These are phyloP conservation scores for Phaeodactylum tricornutum DNA, from an alignment of 108 stramenopile species.

Conservation along the genomic window DNA sequence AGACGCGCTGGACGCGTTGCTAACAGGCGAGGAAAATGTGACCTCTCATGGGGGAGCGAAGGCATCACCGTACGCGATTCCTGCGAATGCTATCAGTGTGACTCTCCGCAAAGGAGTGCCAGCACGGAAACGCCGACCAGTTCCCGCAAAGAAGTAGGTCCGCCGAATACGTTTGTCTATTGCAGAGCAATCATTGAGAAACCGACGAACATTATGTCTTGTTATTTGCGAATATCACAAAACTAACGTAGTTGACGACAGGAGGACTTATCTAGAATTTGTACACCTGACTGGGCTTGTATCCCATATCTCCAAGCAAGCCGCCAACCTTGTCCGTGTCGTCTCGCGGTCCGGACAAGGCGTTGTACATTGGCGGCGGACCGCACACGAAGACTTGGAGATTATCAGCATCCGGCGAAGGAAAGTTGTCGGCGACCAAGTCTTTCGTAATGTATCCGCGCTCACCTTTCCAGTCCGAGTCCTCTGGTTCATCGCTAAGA, in stretches of 20 bases:
- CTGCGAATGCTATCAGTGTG: conserved; percentile 43
- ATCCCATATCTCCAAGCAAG: conserved; percentile 78
- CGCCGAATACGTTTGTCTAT: too few relatives aligned
- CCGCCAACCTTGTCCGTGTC: conserved; percentile 68
- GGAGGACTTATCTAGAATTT: conserved; percentile 82
- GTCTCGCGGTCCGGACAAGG: conserved; percentile 78
- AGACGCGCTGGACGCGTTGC: conserved; percentile 59
- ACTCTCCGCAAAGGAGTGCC: conserved; percentile 64
- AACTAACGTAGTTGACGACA: too few relatives aligned
- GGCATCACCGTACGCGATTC: conserved; percentile 39
- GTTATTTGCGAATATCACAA: too few relatives aligned
- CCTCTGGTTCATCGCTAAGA: conserved; percentile 59
- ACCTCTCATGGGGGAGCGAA: conserved; percentile 66
- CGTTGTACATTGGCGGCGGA: conserved; percentile 85
- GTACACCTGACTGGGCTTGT: conserved; percentile 75
- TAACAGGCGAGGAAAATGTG: conserved; percentile 56
- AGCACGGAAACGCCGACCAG: conserved; percentile 43
- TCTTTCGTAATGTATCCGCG: conserved; percentile 69
- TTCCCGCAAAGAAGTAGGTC: too few relatives aligned
- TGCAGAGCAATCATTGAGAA: too few relatives aligned
- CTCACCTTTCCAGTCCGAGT: conserved; percentile 48
- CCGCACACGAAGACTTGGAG: conserved; percentile 88
- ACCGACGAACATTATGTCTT: too few relatives aligned
- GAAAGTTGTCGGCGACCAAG: conserved; percentile 44
- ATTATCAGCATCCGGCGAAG: conserved; percentile 25